phyloP scores from a whole-genome alignment of 371 early-diverging fungal genomes.

The Vittaforma corneae region DNA sequence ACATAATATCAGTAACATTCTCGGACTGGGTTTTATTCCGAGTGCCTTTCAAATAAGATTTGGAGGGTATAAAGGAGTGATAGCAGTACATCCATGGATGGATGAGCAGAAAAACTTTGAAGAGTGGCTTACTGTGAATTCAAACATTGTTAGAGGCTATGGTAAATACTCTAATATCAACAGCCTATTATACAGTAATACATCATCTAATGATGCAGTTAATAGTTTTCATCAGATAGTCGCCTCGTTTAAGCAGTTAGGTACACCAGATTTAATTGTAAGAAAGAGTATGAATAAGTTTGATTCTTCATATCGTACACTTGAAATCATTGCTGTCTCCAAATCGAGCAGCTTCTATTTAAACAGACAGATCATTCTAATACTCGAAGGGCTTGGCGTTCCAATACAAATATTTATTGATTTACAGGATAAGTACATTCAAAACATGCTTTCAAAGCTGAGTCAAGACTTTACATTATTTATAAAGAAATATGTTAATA shows the following conservation, averaged over 20 bases:
- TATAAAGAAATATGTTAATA: constrained; percentile 13
- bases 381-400: constrained; percentile 42
- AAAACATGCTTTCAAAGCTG: constrained; percentile 1
- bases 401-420: constrained; percentile 17
- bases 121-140: not conserved
- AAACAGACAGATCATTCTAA: constrained; percentile 49
- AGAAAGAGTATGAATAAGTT: constrained; percentile 66
- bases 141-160: not conserved
- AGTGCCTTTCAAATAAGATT: constrained; percentile 69
- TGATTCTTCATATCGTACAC: constrained; percentile 59
- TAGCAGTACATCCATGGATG: constrained; percentile 51
- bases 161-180: not conserved
- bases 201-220: constrained; percentile 1
- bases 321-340: constrained; percentile 40
- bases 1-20: constrained; percentile 57
- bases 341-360: constrained; percentile 24
- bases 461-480: not conserved
- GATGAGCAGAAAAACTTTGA: not conserved
- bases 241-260: not conserved
- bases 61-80: constrained; percentile 69
- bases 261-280: constrained; percentile 7
- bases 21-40: constrained; percentile 61
- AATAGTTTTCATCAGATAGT: no score
- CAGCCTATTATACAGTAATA: not conserved
- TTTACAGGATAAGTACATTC: constrained; percentile 23